A percentile compares a stretch with the other conserved stretches of the same genome.
These are phyloP conservation scores for Trichoderma brevicompactum DNA, from an alignment of 2,329 filamentous ascomycete species.

Conservation along the genomic window DNA sequence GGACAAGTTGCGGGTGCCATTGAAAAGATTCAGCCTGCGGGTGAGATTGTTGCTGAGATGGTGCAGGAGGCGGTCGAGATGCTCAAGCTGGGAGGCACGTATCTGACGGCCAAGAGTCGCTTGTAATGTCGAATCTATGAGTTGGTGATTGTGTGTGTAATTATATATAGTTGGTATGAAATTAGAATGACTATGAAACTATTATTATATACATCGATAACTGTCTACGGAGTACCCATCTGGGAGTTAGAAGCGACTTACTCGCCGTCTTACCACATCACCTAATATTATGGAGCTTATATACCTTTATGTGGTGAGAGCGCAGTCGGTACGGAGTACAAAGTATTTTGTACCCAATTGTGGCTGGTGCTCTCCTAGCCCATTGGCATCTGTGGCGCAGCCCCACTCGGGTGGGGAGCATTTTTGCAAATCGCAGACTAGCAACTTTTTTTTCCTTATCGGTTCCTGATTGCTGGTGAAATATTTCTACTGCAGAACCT, in stretches of 20 bases:
- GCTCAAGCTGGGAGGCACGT: constrained; percentile 65
- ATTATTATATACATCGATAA: neutral
- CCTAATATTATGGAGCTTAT: neutral
- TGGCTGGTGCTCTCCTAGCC: constrained; percentile 27
- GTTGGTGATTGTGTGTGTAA: no score
- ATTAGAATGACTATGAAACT: neutral
- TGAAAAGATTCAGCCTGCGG: constrained; percentile 76
- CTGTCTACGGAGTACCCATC: neutral
- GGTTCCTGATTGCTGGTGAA: constrained; percentile 29
- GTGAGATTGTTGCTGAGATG: constrained; percentile 88
- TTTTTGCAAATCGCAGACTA: constrained; percentile 25
- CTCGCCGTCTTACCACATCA: neutral
- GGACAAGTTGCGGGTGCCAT: constrained; percentile 88
- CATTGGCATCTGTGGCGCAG: constrained; percentile 29
- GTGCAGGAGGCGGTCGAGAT: constrained; percentile 73
- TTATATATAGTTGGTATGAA: neutral
- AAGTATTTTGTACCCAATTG: constrained; percentile 13
- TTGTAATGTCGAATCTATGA: constrained; percentile 39
- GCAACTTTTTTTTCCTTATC: constrained; percentile 35
- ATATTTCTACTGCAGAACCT: constrained; percentile 27
- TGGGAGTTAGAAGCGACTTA: no score
- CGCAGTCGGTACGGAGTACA: neutral
- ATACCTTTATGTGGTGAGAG: neutral
- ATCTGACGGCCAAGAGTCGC: constrained; percentile 56
- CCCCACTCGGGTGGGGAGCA: constrained; percentile 26